A percentile compares a stretch with the other conserved stretches of the same genome.
Conservation (phyloP, 1,284 basidiomycete species). For the Kwoniella shivajii region DNA sequence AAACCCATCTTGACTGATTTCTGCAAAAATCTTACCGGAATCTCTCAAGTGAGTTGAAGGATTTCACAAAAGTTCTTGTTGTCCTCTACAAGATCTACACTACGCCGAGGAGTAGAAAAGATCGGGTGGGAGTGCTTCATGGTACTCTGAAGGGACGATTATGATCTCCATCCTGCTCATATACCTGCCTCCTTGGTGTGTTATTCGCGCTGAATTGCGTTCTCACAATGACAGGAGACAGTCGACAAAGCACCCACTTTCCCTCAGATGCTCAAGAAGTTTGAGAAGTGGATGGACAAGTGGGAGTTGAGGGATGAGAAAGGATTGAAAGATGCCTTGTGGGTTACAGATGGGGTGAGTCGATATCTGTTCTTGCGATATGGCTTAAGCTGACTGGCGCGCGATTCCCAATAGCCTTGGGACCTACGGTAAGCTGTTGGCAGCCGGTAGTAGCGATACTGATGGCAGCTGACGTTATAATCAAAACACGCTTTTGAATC, state of each 20-base stretch:
- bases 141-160: no score
- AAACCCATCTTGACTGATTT: constrained; percentile 76
- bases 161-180: not conserved
- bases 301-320: constrained; percentile 53
- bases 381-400: not conserved
- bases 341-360: constrained; percentile 59
- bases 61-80: not conserved
- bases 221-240: constrained; percentile 64
- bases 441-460: not conserved
- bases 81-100: no score
- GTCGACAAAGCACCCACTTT: constrained; percentile 79
- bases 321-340: constrained; percentile 50
- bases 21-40: constrained; percentile 84
- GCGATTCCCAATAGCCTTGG: constrained; percentile 35
- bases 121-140: no score
- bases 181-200: no score
- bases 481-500: not conserved
- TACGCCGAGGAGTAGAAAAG: no score
- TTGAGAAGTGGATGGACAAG: constrained; percentile 67
- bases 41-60: constrained; percentile 70
- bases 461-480: not conserved
- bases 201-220: constrained; percentile 1
- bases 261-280: constrained; percentile 64
- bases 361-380: not conserved
- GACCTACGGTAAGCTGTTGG: constrained; percentile 47